Evolutionary conservation across 257 asterid species (phyloP).

Genomic region (Capsicum rhomboideum): DNA sequence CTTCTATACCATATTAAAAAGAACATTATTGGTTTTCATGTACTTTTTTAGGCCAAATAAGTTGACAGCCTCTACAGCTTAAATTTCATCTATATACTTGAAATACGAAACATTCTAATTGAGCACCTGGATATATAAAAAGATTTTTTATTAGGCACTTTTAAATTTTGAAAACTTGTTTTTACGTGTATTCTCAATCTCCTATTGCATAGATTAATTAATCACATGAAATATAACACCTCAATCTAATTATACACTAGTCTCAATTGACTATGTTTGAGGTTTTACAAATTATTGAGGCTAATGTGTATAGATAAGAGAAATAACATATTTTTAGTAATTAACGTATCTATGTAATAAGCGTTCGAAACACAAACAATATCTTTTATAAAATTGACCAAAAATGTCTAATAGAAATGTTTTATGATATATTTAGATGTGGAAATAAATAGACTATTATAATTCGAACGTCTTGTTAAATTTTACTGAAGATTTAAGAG

Average conservation of each 20-base stretch:
- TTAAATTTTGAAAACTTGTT: not conserved
- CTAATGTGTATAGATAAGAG: not conserved
- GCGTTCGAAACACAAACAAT: too few species aligned
- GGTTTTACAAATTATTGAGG: not conserved
- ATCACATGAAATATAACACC: not conserved
- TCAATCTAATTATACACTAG: not conserved
- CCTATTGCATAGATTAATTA: not conserved
- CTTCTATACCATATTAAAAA: too few species aligned
- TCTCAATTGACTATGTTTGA: not conserved
- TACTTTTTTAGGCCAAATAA: too few species aligned
- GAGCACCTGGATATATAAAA: not conserved
- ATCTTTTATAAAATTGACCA: not conserved
- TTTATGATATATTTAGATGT: fast-evolving
- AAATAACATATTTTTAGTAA: not conserved
- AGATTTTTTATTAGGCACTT: not conserved
- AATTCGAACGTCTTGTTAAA: too few species aligned
- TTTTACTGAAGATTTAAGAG: too few species aligned
- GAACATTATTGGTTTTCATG: too few species aligned
- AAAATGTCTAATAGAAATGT: not conserved
- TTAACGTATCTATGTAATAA: fast-evolving
- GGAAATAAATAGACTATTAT: not conserved
- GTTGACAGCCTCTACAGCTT: not conserved
- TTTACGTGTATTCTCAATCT: not conserved
- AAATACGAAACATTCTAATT: too few species aligned
- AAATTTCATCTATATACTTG: too few species aligned